These are phyloP conservation scores for Suillus hirtellus DNA, from an alignment of 768 basidiomycete genomes.

Conservation along the genomic window DNA sequence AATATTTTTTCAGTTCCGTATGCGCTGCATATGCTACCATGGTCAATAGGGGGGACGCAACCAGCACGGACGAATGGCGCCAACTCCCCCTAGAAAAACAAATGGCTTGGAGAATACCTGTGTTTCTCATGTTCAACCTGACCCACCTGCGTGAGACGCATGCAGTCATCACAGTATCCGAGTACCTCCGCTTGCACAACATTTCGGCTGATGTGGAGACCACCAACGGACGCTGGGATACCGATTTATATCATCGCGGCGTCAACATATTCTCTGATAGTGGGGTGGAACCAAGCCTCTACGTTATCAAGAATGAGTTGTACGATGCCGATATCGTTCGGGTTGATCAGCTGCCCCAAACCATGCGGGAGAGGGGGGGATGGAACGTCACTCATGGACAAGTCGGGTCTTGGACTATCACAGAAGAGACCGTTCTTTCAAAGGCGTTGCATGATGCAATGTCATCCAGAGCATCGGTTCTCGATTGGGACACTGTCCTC, in stretches of 20 bases:
- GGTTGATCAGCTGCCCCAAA: constrained; percentile 36
- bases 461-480: constrained; percentile 14
- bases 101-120: constrained; percentile 37
- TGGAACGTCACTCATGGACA: constrained; percentile 25
- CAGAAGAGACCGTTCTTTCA: constrained; percentile 21
- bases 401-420: constrained; percentile 17
- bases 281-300: constrained; percentile 24
- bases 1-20: constrained; percentile 24
- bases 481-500: constrained; percentile 29
- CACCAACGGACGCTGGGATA: constrained; percentile 39
- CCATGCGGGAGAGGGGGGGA: constrained; percentile 33
- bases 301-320: constrained; percentile 37
- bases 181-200: constrained; percentile 44
- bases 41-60: constrained; percentile 47
- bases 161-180: constrained; percentile 40
- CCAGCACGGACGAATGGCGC: constrained; percentile 41
- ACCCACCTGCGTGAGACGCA: constrained; percentile 38
- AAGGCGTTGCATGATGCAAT: constrained; percentile 20
- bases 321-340: constrained; percentile 40
- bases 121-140: constrained; percentile 44
- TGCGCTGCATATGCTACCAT: constrained; percentile 43
- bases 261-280: constrained; percentile 18
- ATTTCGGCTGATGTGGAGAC: constrained; percentile 34
- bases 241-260: constrained; percentile 33
- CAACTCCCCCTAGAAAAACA: constrained; percentile 36